These are phyloP conservation scores for Austroboletus novae-zelandiae DNA, from an alignment of 1,284 basidiomycete genomes.

Conservation along the genomic window DNA sequence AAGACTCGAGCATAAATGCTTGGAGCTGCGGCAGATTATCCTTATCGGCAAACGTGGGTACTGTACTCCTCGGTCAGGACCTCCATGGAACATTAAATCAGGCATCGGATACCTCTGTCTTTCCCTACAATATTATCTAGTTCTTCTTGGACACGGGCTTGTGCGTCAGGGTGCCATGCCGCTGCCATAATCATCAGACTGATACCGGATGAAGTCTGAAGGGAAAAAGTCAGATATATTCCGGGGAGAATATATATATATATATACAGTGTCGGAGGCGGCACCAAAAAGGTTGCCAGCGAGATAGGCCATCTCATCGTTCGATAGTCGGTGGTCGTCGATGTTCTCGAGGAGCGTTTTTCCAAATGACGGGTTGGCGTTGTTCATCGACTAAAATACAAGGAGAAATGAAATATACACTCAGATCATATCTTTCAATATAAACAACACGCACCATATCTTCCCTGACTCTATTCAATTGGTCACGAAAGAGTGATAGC, in stretches of 20 bases:
- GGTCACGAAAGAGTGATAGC: no score
- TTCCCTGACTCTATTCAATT: no score
- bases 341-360: no score
- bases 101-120: no score
- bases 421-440: not conserved
- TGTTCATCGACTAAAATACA: not conserved
- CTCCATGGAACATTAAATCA: no score
- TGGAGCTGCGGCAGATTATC: not conserved
- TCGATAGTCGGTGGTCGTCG: not conserved
- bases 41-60: no score
- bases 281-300: not conserved
- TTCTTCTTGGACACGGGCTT: not conserved
- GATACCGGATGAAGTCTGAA: not conserved
- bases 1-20: not conserved
- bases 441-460: conserved; percentile 1
- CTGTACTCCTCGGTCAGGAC: no score
- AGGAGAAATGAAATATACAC: not conserved
- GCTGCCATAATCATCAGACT: not conserved
- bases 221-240: not conserved
- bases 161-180: no score
- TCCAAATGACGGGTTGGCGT: not conserved
- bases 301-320: not conserved
- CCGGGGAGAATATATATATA: not conserved
- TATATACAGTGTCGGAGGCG: not conserved
- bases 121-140: no score